A percentile compares a stretch with the other conserved stretches of the same genome.
Conservation (phyloP, 768 basidiomycete genomes). For the Krasilnikovozyma curviuscula region DNA sequence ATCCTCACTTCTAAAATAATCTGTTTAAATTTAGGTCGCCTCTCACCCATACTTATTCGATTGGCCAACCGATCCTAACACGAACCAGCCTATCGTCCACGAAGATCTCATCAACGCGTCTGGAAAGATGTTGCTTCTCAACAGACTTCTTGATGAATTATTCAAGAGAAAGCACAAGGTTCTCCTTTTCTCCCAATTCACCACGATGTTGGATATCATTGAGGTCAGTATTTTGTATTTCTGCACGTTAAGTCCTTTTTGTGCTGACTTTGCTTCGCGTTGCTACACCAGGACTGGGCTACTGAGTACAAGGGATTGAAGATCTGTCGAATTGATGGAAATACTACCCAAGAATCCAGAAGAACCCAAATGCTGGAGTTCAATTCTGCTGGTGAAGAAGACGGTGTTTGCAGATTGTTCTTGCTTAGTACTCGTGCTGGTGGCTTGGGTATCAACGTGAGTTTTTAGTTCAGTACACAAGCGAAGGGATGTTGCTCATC, state of each 20-base stretch:
- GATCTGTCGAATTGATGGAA: conserved; percentile 82
- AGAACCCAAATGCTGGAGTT: conserved; percentile 67
- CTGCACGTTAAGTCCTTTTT: conserved; percentile 31
- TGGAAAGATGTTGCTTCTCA: conserved; percentile 94
- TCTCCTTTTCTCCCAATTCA: conserved; percentile 54
- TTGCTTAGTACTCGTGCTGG: conserved; percentile 61
- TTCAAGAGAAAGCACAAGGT: conserved; percentile 68
- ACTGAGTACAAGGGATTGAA: conserved; percentile 58
- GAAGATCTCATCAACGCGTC: conserved; percentile 66
- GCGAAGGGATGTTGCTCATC: background rate
- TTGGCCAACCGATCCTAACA: conserved; percentile 50
- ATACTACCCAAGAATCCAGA: conserved; percentile 59
- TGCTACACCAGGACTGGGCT: conserved; percentile 55
- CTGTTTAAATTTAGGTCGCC: conserved; percentile 13
- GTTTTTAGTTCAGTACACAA: background rate
- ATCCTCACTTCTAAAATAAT: background rate
- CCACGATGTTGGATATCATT: conserved; percentile 86
- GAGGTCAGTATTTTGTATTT: conserved; percentile 28
- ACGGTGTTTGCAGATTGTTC: conserved; percentile 37
- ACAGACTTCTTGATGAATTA: conserved; percentile 63
- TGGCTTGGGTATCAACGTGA: conserved; percentile 44
- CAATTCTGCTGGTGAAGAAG: conserved; percentile 46
- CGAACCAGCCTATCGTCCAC: conserved; percentile 45
- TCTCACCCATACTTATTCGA: conserved; percentile 82
- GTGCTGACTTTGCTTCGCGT: conserved; percentile 18